These are phyloP conservation scores for Rugonectria rugulosa DNA, from an alignment of 2,329 filamentous ascomycete species.

Conservation along the genomic window DNA sequence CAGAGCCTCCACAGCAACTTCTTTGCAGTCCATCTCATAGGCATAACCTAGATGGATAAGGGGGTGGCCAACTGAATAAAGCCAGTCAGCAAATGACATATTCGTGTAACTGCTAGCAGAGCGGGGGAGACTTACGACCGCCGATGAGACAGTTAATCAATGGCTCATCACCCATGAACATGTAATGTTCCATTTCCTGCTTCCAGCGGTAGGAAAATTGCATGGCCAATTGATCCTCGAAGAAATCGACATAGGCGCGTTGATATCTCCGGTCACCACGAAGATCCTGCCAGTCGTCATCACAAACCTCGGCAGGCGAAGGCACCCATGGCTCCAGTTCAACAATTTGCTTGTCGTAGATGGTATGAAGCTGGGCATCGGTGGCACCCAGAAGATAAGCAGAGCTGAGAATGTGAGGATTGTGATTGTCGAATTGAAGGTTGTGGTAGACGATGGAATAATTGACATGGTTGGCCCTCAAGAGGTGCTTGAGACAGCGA, in stretches of 20 bases:
- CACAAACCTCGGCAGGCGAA: conserved; percentile 83
- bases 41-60: conserved; percentile 97
- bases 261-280: conserved; percentile 84
- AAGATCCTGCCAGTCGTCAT: conserved; percentile 86
- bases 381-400: conserved; percentile 85
- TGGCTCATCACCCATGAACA: conserved; percentile 78
- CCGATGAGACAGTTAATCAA: conserved; percentile 82
- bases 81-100: conserved; percentile 27
- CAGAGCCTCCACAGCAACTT: conserved; percentile 88
- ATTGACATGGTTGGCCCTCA: conserved; percentile 92
- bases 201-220: conserved; percentile 84
- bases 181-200: conserved; percentile 74
- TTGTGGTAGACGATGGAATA: conserved; percentile 83
- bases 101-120: not conserved
- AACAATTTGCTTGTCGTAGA: conserved; percentile 81
- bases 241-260: conserved; percentile 91
- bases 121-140: conserved; percentile 66
- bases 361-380: conserved; percentile 73
- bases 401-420: conserved; percentile 81
- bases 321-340: conserved; percentile 81
- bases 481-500: conserved; percentile 85
- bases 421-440: conserved; percentile 81
- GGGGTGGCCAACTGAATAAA: conserved; percentile 76
- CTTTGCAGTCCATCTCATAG: conserved; percentile 84
- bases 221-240: conserved; percentile 86